Conservation (phyloP, 768 basidiomycete genomes). For the Termitomyces sp. region DNA sequence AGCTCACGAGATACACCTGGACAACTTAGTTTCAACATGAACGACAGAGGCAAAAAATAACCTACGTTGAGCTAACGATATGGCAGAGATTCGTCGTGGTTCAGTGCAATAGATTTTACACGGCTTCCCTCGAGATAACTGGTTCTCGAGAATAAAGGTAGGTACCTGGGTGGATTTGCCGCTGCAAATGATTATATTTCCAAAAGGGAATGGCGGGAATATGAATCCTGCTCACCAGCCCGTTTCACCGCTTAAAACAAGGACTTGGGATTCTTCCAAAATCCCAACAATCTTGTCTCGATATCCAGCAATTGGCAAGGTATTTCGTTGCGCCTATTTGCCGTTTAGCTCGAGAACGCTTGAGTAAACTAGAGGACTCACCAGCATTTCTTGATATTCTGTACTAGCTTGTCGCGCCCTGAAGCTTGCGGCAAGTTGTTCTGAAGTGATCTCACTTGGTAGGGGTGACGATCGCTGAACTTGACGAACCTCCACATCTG, state of each 20-base stretch:
- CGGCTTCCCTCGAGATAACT: conserved; percentile 70
- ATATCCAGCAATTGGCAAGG: conserved; percentile 83
- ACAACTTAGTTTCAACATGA: conserved; percentile 1
- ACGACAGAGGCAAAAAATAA: background rate
- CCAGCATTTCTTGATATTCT: conserved; percentile 87
- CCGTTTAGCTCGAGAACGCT: background rate
- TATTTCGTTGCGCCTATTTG: conserved; percentile 66
- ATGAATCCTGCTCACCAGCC: conserved; percentile 28
- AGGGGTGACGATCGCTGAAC: background rate
- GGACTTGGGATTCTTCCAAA: conserved; percentile 72
- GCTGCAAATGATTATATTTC: conserved; percentile 34
- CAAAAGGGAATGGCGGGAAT: background rate
- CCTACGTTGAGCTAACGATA: conserved; percentile 86
- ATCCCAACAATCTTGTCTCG: conserved; percentile 66
- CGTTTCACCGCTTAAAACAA: conserved; percentile 70
- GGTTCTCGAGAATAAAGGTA: conserved; percentile 88
- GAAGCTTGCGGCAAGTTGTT: conserved; percentile 58
- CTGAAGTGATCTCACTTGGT: conserved; percentile 28
- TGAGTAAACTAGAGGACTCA: conserved; percentile 31
- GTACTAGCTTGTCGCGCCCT: conserved; percentile 54
- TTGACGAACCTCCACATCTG: conserved; percentile 10
- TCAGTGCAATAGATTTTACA: conserved; percentile 96
- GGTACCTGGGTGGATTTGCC: conserved; percentile 98
- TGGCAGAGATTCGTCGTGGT: conserved; percentile 92
- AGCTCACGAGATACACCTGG: conserved; percentile 82